phyloP scores from a whole-genome alignment of 1,284 basidiomycete genomes.

The Ceratobasidium sp. region DNA sequence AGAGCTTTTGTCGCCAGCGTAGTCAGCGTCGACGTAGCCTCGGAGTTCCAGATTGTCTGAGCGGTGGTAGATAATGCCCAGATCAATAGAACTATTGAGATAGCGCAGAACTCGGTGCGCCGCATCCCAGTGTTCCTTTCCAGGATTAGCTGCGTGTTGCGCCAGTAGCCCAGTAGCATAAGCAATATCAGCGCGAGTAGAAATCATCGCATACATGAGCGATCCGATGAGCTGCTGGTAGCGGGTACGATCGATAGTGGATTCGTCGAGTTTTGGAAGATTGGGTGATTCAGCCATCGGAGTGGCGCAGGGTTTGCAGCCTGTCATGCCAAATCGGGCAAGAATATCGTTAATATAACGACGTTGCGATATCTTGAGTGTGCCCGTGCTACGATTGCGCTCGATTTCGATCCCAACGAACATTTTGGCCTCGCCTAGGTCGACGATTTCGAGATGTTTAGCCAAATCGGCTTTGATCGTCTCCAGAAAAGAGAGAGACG shows the following conservation, averaged over 20 bases:
- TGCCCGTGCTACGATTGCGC: conserved; percentile 17
- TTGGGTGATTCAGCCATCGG: conserved; percentile 1
- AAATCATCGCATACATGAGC: conserved; percentile 44
- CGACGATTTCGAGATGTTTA: conserved; percentile 43
- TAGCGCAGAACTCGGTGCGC: conserved; percentile 47
- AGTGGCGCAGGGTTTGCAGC: conserved; percentile 38
- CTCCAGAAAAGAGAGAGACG: conserved; percentile 3
- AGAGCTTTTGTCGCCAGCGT: conserved; percentile 3
- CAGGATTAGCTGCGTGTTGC: conserved; percentile 45
- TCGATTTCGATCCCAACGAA: conserved; percentile 43
- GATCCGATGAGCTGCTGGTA: conserved; percentile 43
- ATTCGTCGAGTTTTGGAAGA: not conserved
- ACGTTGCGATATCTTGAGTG: conserved; percentile 38
- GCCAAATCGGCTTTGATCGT: conserved; percentile 3
- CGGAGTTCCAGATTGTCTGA: not conserved
- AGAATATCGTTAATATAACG: conserved; percentile 36
- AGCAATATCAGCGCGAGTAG: conserved; percentile 47
- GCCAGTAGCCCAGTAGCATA: conserved; percentile 45
- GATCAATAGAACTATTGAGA: conserved; percentile 52
- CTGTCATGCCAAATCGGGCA: conserved; percentile 18
- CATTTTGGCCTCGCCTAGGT: conserved; percentile 42
- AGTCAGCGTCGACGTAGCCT: not conserved
- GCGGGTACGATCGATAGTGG: conserved; percentile 10
- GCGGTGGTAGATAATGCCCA: conserved; percentile 38
- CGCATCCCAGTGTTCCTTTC: conserved; percentile 45